Conservation (phyloP, 495 filamentous ascomycete species). For the Oidiodendron maius region DNA sequence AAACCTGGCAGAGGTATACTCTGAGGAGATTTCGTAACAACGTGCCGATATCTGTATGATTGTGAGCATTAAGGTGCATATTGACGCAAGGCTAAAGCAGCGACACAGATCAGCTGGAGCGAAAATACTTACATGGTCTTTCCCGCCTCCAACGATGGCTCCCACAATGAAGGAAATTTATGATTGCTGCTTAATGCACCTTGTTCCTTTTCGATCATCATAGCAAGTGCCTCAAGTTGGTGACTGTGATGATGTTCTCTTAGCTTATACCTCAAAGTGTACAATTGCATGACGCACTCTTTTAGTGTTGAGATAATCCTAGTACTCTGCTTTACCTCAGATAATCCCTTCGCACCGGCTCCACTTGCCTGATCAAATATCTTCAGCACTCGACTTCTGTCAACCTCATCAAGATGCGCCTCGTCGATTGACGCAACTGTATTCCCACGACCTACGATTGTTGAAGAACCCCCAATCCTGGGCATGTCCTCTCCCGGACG, state of each 20-base stretch:
- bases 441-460: background rate
- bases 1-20: background rate
- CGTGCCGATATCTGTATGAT: background rate
- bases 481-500: constrained; percentile 13
- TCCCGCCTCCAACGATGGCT: too few species aligned
- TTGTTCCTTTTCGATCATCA: constrained; percentile 25
- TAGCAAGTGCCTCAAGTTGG: constrained; percentile 17
- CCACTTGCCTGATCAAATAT: background rate
- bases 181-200: constrained; percentile 4
- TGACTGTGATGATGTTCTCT: constrained; percentile 11
- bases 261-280: background rate
- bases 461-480: background rate
- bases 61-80: too few species aligned
- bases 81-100: too few species aligned
- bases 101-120: too few species aligned
- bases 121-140: too few species aligned
- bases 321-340: background rate
- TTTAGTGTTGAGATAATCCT: background rate
- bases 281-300: background rate
- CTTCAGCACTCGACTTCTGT: background rate
- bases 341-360: background rate
- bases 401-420: background rate
- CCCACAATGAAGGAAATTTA: constrained; percentile 14
- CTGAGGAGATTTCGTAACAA: background rate
- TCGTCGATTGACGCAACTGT: too few species aligned